Conservation (phyloP, 139 green algal genomes). For the Chlamydomonas incerta region DNA sequence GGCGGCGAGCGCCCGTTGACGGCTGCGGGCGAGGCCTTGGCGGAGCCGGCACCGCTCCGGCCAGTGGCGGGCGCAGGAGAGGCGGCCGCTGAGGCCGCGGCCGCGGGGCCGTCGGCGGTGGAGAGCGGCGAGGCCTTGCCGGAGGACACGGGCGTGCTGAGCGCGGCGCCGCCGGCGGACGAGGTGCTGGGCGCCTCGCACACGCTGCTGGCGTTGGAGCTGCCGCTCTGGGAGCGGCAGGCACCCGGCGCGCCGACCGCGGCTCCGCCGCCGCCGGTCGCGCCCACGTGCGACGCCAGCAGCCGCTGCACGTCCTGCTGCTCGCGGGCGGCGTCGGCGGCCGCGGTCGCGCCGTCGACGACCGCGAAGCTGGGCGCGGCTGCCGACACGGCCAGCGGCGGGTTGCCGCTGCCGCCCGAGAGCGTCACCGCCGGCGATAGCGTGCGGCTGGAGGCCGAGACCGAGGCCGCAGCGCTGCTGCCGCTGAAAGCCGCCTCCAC, state of each 20-base stretch:
- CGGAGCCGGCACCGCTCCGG: too few relatives aligned
- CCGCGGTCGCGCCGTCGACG: too few relatives aligned
- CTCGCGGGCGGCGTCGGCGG: too few relatives aligned
- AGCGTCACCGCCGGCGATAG: too few relatives aligned
- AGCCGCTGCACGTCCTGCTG: not conserved
- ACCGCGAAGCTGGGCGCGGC: too few relatives aligned
- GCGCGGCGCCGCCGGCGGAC: not conserved
- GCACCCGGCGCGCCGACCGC: not conserved
- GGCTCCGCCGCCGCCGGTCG: not conserved
- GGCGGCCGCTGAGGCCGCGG: not conserved
- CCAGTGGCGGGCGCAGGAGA: not conserved
- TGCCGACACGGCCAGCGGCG: too few relatives aligned
- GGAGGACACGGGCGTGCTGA: not conserved
- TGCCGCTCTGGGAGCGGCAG: not conserved
- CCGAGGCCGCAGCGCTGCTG: too few relatives aligned
- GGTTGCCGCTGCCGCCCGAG: too few relatives aligned
- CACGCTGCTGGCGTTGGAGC: slow-evolving; percentile 33
- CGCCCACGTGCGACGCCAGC: not conserved
- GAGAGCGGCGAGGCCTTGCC: slow-evolving; percentile 43
- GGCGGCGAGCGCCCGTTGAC: too few relatives aligned
- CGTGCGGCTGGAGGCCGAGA: too few relatives aligned
- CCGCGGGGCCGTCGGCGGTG: slow-evolving; percentile 35
- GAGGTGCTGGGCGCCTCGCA: slow-evolving; percentile 12
- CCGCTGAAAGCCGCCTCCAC: too few relatives aligned
- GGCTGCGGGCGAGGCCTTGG: too few relatives aligned